Evolutionary conservation across 2,329 filamentous ascomycete genomes (phyloP), one percentile per base, ranked within the genome.

Genomic region (Fonsecaea monophora): DNA sequence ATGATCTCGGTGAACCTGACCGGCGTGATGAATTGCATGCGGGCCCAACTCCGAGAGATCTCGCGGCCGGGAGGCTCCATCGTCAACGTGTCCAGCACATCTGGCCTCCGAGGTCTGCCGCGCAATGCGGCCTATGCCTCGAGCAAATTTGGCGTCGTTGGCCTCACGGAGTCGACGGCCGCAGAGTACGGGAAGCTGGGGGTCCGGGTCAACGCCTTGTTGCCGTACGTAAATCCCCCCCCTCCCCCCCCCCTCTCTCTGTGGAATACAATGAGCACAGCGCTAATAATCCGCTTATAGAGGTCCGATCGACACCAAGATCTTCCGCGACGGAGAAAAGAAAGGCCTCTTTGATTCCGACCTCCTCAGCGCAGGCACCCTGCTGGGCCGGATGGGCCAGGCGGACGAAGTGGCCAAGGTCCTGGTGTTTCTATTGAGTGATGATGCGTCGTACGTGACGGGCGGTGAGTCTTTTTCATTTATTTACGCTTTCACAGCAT

Each of bases 361-460:
- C 34, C 35, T 67, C 3, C 42, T 67, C 18, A 48, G 42, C 35
- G 61, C 42, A 1, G 65, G 65, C 15, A 67, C 65, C 4, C 53
- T 67, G 38, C 64, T 67, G 65, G 65, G 60, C 8, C 60, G 65
- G 2, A 67, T 67, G 65, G 67, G 64, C 32, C 54, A 55, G 50
- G 60, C 67, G 8, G 67, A 69, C 3, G 78, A 80, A 64, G 74
- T 78, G 0, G 82, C 82, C 5, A 78, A 80, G 32, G 75, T 82
- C 1, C 77, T 84, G 25, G 77, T 81, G n/a, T 84, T 82, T 45
- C 69, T 85, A 64, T 72, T 84, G 21, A 81, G 81, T 53, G 78
- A 82, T 67, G 79, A 80, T 7, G 74, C 79, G 0, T 81, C 79
- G 2, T 84, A 79, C 72, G 80, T 83, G 1, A 84, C 82, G 0